Evolutionary conservation across 2,329 filamentous ascomycete species (phyloP), one percentile per base, ranked within the genome.

Genomic region (Sporothrix brasiliensis): DNA sequence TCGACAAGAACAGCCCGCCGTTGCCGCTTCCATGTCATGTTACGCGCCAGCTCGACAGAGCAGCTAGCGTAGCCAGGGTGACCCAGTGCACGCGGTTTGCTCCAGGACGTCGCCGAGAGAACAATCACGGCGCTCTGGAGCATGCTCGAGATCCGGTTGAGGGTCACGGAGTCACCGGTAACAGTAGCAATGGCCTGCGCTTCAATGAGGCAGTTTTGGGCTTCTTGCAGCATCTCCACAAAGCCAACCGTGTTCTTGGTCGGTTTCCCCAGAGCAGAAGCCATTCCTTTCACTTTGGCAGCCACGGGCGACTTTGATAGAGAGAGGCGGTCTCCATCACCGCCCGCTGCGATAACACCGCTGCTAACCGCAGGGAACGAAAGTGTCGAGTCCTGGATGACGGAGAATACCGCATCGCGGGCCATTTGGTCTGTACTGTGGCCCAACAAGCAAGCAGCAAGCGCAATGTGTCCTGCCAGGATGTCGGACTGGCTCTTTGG

Each of bases 351-450:
- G 13, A 14, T 6, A 14, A 16, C 66, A 13, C 71, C 69, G 72
- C 79, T 77, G 30, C 81, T 81, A 50, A 94, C 83, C 0, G 92
- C 89, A 1, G 94, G 93, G 72, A 94, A 91, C 0, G 93, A 96
- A 34, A 97, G 89, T 0, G 93, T 97, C 0, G 95, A 97, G 76
- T 99, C 95, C 60, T 94, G 92, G 19, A 98, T 86, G 11, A 94
- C 91, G 21, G 92, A 96, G 78, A 94, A 96, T 3, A 95, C 91
- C 2, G 94, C 90, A 79, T 97, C 92, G 4, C 87, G 86, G 14
- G 89, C 86, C 83, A 97, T 92, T 76, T 90, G 86, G 61, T 90
- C 87, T 75, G 91, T 84, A 73, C 89, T 91, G 78, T 91, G 86
- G 19, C 88, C 85, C 72, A 93, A 83, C 56, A 91, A 85, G 60